Base-by-base conservation (phyloP, 257 asterid species). In the Penstemon barbatus region DNA sequence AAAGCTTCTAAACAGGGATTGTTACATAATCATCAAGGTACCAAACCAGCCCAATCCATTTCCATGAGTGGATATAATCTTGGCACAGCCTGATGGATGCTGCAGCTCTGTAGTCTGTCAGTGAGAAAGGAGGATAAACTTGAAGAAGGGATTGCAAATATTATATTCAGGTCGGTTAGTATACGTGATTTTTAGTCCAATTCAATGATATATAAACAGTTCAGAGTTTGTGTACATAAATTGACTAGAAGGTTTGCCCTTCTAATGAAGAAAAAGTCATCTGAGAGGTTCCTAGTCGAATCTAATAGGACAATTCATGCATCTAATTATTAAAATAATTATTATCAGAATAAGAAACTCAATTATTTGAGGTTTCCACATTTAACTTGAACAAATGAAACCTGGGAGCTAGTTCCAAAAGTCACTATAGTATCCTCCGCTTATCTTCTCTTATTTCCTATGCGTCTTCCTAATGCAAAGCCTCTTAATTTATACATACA, bases 61-160 rank as follows among this genome's bases (percentile, higher is more conserved):
- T 55, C 96, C 90, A 40, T 67, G 65, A 51, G 92, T 78, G 63
- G 93, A 86, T 71, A 85, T 72, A 78, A 84, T 75, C 84, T 79
- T 76, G 4, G 96, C 95, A 67, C 98, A 90, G 78, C 97, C 98
- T 59, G 93, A 82, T 43, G 98, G 98, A 83, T 92, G 98, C 79
- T 82, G 84, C 76, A 93, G 61, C 78, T 85, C 81, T 37, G 97
- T 85, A 41, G 68, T 80, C 98, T 93, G 86, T 68, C 70, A 82
- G 61, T 25, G 50, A 65, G 46, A 52, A 46, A 15, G 51, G 67
- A 63, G 57, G 60, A 78, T 19, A 64, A 78, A 69, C 48, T 73
- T 67, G 72, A 76, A 70, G 68, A 68, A 42, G 10, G 36, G 67
- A 39, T 3, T 37, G 53, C 58, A 70, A 70, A 56, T 56, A n/a